These are phyloP conservation scores for Funneliformis mosseae DNA, from an alignment of 192 early-diverging fungal species.

Conservation along the genomic window DNA sequence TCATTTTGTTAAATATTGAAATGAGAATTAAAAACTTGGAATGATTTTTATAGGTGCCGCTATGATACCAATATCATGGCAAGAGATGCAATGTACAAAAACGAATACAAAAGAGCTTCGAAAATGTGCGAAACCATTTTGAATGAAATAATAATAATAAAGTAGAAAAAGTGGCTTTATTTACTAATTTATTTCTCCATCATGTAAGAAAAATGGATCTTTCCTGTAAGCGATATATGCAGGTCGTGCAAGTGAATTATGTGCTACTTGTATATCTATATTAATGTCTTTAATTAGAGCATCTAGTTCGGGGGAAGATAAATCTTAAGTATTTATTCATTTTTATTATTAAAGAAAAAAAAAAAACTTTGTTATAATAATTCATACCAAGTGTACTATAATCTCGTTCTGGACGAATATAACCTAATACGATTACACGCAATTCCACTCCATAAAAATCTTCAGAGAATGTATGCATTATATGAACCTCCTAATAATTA, in stretches of 20 bases:
- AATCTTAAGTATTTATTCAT: not conserved
- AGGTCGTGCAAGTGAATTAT: conserved; percentile 60
- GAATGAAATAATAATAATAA: not conserved
- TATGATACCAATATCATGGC: conserved; percentile 96
- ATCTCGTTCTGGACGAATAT: conserved; percentile 87
- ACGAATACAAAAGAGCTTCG: conserved; percentile 82
- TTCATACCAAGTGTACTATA: conserved; percentile 79
- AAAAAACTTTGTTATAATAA: not conserved
- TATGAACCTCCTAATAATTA: conserved; percentile 83
- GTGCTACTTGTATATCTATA: conserved; percentile 80
- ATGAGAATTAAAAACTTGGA: not conserved
- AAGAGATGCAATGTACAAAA: conserved; percentile 96
- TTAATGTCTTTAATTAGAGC: conserved; percentile 92
- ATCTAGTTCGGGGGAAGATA: conserved; percentile 52
- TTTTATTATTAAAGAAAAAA: not conserved
- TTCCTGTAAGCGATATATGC: not conserved
- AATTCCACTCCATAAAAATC: conserved; percentile 94
- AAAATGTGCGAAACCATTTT: conserved; percentile 93
- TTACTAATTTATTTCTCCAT: not conserved
- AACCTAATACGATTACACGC: conserved; percentile 82
- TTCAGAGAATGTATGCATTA: conserved; percentile 80
- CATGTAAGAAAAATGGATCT: not conserved
- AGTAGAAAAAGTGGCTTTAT: too few relatives aligned
- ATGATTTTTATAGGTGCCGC: conserved; percentile 47
- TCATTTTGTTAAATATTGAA: not conserved